phyloP scores from a whole-genome alignment of 371 early-diverging fungal species.

The Apophysomyces variabilis region DNA sequence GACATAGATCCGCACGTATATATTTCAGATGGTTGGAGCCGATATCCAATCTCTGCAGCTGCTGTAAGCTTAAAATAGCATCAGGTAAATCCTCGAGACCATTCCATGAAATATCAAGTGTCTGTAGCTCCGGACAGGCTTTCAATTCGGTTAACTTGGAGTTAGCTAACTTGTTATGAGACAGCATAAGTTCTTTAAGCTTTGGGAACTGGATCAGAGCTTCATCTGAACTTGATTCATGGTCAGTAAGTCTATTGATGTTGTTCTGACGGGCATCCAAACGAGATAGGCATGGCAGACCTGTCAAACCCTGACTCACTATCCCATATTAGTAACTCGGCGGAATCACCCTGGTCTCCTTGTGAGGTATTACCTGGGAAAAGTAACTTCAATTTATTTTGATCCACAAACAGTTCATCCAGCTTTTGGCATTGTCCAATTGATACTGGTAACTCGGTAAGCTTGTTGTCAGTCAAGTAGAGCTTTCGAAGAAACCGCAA shows the following conservation, averaged over 20 bases:
- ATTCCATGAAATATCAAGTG: constrained; percentile 71
- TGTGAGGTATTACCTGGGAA: constrained; percentile 31
- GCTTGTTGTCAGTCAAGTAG: constrained; percentile 57
- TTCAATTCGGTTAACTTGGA: constrained; percentile 21
- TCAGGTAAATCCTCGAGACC: constrained; percentile 57
- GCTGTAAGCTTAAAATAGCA: constrained; percentile 43
- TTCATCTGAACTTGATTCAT: constrained; percentile 8
- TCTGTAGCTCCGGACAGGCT: constrained; percentile 52
- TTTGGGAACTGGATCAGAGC: constrained; percentile 42
- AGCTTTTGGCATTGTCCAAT: constrained; percentile 44
- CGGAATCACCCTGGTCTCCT: not conserved
- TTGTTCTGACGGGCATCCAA: constrained; percentile 66
- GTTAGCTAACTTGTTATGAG: constrained; percentile 48
- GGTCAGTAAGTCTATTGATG: constrained; percentile 32
- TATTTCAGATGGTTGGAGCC: constrained; percentile 59
- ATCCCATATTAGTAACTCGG: constrained; percentile 15
- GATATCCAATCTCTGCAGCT: constrained; percentile 65
- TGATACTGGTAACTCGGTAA: constrained; percentile 51
- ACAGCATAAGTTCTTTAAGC: constrained; percentile 61
- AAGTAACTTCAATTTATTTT: constrained; percentile 45
- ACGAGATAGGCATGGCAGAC: constrained; percentile 48
- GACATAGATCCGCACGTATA: constrained; percentile 62
- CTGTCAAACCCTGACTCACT: constrained; percentile 13
- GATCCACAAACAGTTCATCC: constrained; percentile 52
- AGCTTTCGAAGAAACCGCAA: constrained; percentile 59